phyloP scores from a whole-genome alignment of 495 filamentous ascomycete genomes.

The Penicillium salamii region DNA sequence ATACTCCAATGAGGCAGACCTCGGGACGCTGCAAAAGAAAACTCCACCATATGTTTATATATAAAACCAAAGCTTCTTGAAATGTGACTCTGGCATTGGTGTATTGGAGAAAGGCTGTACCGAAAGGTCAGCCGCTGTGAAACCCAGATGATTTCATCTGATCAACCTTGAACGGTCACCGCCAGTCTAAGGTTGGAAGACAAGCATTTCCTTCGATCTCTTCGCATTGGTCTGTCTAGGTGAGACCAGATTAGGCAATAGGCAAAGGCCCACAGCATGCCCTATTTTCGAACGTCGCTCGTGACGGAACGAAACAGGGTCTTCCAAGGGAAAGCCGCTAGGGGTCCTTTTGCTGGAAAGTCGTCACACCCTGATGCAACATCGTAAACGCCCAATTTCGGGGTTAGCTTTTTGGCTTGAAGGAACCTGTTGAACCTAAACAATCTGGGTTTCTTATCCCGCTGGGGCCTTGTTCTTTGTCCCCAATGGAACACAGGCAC shows the following conservation, averaged over 20 bases:
- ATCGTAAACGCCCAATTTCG: slow-evolving; percentile 20
- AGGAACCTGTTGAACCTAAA: slow-evolving; percentile 6
- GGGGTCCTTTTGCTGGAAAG: slow-evolving; percentile 11
- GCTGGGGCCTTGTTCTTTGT: slow-evolving; percentile 7
- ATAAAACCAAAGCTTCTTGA: slow-evolving; percentile 19
- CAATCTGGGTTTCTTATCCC: slow-evolving; percentile 9
- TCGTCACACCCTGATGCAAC: slow-evolving; percentile 40
- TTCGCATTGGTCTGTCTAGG: slow-evolving; percentile 3
- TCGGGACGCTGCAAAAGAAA: too few species aligned
- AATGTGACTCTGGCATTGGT: slow-evolving; percentile 35
- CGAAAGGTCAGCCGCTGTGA: slow-evolving; percentile 48
- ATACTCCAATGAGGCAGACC: slow-evolving; percentile 9
- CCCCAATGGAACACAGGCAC: slow-evolving; percentile 13
- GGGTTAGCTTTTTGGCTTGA: slow-evolving; percentile 14
- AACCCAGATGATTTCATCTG: slow-evolving; percentile 42
- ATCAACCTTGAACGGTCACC: slow-evolving; percentile 33
- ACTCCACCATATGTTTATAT: slow-evolving; percentile 12
- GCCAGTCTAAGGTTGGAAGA: slow-evolving; percentile 3
- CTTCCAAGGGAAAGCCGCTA: slow-evolving; percentile 4
- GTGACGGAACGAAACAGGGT: slow-evolving; percentile 14
- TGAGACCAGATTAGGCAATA: slow-evolving; percentile 3
- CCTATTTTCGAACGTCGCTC: slow-evolving; percentile 15
- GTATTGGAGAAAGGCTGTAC: slow-evolving; percentile 22
- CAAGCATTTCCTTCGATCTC: slow-evolving; percentile 8
- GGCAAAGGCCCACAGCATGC: slow-evolving; percentile 3